These are phyloP conservation scores for Heterobasidion irregulare DNA, from an alignment of 1,284 basidiomycete species.

Conservation along the genomic window DNA sequence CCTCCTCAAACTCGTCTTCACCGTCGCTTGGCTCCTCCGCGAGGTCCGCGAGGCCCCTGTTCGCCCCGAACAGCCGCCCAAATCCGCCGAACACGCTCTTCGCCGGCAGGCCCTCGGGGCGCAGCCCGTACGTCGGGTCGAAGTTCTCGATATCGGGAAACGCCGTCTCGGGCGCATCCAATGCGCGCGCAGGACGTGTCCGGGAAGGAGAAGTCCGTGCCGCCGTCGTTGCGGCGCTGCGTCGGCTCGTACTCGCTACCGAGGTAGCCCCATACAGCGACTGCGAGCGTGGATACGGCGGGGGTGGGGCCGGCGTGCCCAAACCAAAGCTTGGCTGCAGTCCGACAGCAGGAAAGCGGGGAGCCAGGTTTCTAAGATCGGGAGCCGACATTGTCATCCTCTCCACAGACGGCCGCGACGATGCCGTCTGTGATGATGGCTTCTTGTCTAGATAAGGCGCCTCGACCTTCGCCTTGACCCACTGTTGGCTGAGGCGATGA, in stretches of 20 bases:
- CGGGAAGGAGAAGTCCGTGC: constrained; percentile 13
- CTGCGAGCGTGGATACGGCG: constrained; percentile 6
- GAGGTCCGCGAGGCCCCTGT: constrained; percentile 70
- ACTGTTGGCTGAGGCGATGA: constrained; percentile 90
- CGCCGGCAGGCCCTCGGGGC: constrained; percentile 78
- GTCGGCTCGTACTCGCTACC: constrained; percentile 7
- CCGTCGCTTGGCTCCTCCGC: constrained; percentile 52
- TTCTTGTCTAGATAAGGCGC: constrained; percentile 62
- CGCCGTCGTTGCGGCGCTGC: constrained; percentile 6
- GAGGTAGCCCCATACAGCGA: constrained; percentile 6
- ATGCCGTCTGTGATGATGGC: constrained; percentile 23
- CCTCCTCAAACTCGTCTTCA: constrained; percentile 25
- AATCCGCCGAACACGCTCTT: constrained; percentile 70
- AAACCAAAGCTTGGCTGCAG: background rate
- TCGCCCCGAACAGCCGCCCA: constrained; percentile 56
- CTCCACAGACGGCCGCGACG: constrained; percentile 11
- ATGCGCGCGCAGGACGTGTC: constrained; percentile 15
- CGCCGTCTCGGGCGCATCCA: constrained; percentile 37
- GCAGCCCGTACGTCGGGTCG: constrained; percentile 96
- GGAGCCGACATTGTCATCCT: constrained; percentile 17
- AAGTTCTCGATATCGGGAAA: constrained; percentile 86
- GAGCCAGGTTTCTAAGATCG: constrained; percentile 36
- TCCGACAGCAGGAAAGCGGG: constrained; percentile 21
- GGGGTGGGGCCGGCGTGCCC: background rate
- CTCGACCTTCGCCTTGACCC: constrained; percentile 85